Percentiles rank a stretch among this genome's conserved stretches.
phyloP scores from a whole-genome alignment of 805 yeast genomes.

The Candida qinlingensis region DNA sequence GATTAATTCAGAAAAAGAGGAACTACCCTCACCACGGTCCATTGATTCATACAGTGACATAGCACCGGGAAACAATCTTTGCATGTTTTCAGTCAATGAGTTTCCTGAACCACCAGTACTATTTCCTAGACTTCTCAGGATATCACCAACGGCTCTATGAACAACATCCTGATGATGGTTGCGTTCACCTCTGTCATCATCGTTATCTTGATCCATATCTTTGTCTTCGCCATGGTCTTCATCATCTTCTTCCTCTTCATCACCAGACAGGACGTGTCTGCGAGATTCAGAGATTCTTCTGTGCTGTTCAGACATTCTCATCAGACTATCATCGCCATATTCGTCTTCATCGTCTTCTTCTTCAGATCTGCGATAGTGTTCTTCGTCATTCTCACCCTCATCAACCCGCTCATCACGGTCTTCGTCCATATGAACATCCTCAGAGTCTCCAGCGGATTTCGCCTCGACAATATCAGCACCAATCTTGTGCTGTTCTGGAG shows the following conservation, averaged over 20 bases:
- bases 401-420: conserved; percentile 17
- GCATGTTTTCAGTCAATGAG: conserved; percentile 24
- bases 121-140: conserved; percentile 5
- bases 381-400: conserved; percentile 12
- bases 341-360: conserved; percentile 12
- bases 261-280: conserved; percentile 17
- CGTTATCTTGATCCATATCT: conserved; percentile 17
- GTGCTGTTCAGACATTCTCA: conserved; percentile 37
- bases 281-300: conserved; percentile 28
- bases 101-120: conserved; percentile 17
- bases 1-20: conserved; percentile 23
- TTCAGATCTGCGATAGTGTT: conserved; percentile 2
- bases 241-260: conserved; percentile 17
- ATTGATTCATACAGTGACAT: conserved; percentile 28
- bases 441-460: not conserved
- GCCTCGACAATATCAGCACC: not conserved
- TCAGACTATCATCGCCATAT: conserved; percentile 27
- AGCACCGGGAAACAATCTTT: conserved; percentile 35
- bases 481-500: conserved; percentile 3
- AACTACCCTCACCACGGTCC: conserved; percentile 4
- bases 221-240: conserved; percentile 24
- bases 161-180: conserved; percentile 21
- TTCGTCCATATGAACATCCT: conserved; percentile 4
- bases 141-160: conserved; percentile 5
- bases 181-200: conserved; percentile 14